Base-by-base conservation (phyloP, 2,329 filamentous ascomycete species). In the Dryadomyces quercivorus region DNA sequence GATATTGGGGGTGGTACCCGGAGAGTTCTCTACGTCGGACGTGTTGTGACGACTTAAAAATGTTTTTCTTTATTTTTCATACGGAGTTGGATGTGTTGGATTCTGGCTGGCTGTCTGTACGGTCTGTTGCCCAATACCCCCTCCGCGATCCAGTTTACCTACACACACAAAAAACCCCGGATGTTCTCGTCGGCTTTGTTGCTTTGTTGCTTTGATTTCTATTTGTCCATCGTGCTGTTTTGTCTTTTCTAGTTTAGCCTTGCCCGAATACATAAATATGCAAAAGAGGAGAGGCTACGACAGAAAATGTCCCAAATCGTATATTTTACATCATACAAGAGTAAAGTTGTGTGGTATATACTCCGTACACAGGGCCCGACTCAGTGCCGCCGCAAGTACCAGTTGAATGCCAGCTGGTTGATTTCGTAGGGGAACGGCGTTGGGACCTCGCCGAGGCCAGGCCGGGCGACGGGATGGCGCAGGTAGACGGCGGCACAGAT, bases 401-500 rank as follows among this genome's bases (percentile, higher is more conserved):
- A 98, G 69, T 88, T 91, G 69, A 91, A 95, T 0, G 90, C 89
- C 65, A 94, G 72, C 68, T 90, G 88, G 66, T 79, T 84, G n/a
- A 84, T 78, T 59, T 81, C 72, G 55, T 79, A 73, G 51, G 74
- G 70, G 69, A 90, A 96, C 18, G 92, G 92, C 22, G 88, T 89
- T 1, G 92, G 92, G 57, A 92, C 85, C 69, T 92, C 93, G 4
- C 86, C 84, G 60, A 81, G 64, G 12, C 91, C 90, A 2, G 85
- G 85, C 57, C 91, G 78, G 26, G 89, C 93, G 46, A 97, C 92
- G 0, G 93, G 93, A 73, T 98, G 92, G 56, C 93, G 80, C 58
- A 98, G 73, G 69, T 98, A 98, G 44, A 98, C 90, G 12, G 93
- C 93, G 1, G 91, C 85, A 70, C 93, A 98, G 63, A 97, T 86